These are phyloP conservation scores for Prorocentrum cordatum DNA, from an alignment of 169 alveolate species.

Conservation along the genomic window DNA sequence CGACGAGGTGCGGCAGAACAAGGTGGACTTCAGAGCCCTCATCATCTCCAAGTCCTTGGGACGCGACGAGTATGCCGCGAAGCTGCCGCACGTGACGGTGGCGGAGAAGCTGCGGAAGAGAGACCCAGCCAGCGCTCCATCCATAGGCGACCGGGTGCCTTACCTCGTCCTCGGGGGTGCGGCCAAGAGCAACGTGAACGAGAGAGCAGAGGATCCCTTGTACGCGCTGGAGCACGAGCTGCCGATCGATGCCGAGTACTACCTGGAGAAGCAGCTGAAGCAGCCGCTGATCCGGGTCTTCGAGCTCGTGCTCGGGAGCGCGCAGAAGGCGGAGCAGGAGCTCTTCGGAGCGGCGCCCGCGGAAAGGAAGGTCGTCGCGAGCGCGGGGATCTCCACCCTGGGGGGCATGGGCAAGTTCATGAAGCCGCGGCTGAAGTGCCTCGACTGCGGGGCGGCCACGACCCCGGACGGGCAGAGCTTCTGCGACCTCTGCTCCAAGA, in stretches of 20 bases:
- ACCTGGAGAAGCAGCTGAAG: constrained; percentile 86
- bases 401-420: constrained; percentile 85
- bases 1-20: constrained; percentile 90
- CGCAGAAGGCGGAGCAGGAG: constrained; percentile 49
- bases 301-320: constrained; percentile 46
- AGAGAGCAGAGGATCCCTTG: constrained; percentile 98
- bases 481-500: not conserved
- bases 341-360: constrained; percentile 69
- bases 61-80: constrained; percentile 87
- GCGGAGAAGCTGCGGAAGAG: constrained; percentile 92
- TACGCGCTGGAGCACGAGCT: constrained; percentile 92
- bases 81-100: constrained; percentile 96
- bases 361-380: constrained; percentile 10
- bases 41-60: constrained; percentile 97
- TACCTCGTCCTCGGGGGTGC: not conserved
- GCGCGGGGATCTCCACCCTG: constrained; percentile 4
- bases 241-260: constrained; percentile 94
- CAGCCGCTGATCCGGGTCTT: constrained; percentile 67
- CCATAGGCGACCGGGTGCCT: constrained; percentile 92
- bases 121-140: constrained; percentile 93
- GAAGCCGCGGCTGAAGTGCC: constrained; percentile 84
- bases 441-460: constrained; percentile 86
- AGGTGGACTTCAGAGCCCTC: constrained; percentile 90
- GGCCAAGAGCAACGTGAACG: constrained; percentile 86
- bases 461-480: not conserved